A percentile compares a stretch with the other conserved stretches of the same genome.
These are phyloP conservation scores for Phtheirospermum japonicum DNA, from an alignment of 257 asterid species.

Conservation along the genomic window DNA sequence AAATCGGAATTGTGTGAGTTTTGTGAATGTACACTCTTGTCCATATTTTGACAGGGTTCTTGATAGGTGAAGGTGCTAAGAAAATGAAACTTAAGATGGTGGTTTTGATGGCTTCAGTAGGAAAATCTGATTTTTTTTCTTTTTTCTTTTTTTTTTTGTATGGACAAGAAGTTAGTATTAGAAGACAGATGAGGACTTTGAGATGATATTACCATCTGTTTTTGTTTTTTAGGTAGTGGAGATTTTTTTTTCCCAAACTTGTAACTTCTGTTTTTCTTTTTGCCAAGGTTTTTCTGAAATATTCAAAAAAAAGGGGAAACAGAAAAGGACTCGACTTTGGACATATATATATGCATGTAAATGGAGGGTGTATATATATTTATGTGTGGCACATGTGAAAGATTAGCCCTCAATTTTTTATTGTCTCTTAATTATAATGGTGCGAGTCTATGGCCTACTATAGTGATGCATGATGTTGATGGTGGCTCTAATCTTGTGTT, in stretches of 20 bases:
- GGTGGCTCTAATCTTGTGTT: no score
- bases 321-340: background rate
- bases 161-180: conserved; percentile 30
- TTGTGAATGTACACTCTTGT: conserved; percentile 15
- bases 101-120: conserved; percentile 23
- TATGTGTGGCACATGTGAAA: background rate
- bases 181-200: conserved; percentile 26
- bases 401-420: no score
- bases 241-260: conserved; percentile 33
- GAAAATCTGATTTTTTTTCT: conserved; percentile 10
- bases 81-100: conserved; percentile 7
- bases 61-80: conserved; percentile 25
- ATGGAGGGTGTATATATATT: background rate
- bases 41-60: conserved; percentile 25
- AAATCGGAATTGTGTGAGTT: conserved; percentile 20
- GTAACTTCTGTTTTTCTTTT: conserved; percentile 29
- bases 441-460: no score
- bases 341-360: no score
- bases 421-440: no score
- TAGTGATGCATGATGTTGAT: no score
- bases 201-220: conserved; percentile 32
- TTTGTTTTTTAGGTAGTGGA: conserved; percentile 43
- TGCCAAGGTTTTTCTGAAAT: conserved; percentile 24
- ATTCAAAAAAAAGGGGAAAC: background rate
- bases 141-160: conserved; percentile 29